These are phyloP conservation scores for Solanum chiquidenum DNA, from an alignment of 257 asterid species.

Conservation along the genomic window DNA sequence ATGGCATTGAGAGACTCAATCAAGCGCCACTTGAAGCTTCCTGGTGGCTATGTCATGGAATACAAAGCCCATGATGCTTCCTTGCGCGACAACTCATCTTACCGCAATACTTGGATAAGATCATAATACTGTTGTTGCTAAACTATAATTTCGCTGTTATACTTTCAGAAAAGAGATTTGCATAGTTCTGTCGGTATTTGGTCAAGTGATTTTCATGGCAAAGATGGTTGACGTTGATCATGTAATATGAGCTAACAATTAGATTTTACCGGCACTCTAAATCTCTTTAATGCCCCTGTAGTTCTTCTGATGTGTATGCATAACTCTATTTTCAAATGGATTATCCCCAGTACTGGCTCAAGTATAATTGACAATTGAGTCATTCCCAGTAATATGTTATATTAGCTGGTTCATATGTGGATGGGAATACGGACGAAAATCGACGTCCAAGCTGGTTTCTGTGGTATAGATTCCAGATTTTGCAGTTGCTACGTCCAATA, in stretches of 20 bases:
- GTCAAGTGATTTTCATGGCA: neutral
- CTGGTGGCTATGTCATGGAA: constrained; percentile 82
- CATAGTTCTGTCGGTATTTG: neutral
- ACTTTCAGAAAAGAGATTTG: neutral
- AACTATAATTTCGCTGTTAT: neutral
- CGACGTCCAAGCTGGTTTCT: neutral
- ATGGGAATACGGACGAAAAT: neutral
- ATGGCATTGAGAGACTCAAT: constrained; percentile 89
- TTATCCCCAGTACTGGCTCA: neutral
- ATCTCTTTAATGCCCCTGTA: neutral
- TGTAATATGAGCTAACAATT: neutral
- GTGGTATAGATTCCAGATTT: neutral
- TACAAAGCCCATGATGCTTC: constrained; percentile 98
- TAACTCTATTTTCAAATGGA: neutral
- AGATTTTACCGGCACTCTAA: no score
- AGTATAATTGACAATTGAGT: neutral
- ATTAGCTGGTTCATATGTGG: no score
- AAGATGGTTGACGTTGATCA: neutral
- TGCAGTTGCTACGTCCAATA: neutral
- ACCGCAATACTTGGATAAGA: constrained; percentile 95
- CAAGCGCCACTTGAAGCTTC: constrained; percentile 84
- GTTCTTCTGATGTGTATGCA: neutral
- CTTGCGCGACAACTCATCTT: constrained; percentile 84
- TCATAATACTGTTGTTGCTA: constrained; percentile 26
- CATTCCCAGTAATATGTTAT: neutral